Evolutionary conservation across 768 basidiomycete genomes (phyloP).

Genomic region (Boletus speciosus): DNA sequence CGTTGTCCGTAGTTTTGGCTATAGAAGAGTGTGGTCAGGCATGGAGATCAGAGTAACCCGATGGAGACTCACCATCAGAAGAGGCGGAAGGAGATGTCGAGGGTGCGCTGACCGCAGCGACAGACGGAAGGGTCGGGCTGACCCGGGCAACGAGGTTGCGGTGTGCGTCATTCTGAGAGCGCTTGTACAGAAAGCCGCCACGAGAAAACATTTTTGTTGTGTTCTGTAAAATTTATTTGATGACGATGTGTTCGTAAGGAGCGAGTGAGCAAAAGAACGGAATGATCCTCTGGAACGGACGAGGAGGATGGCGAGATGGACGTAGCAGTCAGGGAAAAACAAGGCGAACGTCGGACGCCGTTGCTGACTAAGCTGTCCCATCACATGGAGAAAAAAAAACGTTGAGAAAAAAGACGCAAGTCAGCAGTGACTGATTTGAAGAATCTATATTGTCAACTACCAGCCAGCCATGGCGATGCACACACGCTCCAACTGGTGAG

Average conservation of each 20-base stretch:
- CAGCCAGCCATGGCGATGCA: neutral
- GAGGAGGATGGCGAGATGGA: neutral
- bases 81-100: neutral
- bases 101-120: too few species aligned
- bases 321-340: neutral
- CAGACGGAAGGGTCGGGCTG: neutral
- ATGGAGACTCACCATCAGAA: neutral
- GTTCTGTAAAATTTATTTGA: neutral
- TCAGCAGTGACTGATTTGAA: too few species aligned
- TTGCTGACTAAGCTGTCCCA: constrained; percentile 9
- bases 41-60: fast-evolving
- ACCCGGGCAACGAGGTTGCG: constrained; percentile 9
- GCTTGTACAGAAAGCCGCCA: constrained; percentile 17
- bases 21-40: constrained; percentile 1
- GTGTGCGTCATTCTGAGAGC: constrained; percentile 7
- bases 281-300: neutral
- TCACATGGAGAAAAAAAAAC: neutral
- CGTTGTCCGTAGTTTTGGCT: neutral
- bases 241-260: constrained; percentile 21
- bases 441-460: too few species aligned
- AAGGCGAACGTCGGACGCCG: neutral
- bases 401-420: neutral
- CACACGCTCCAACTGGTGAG: neutral
- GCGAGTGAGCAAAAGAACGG: constrained; percentile 21
- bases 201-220: constrained; percentile 13